phyloP scores from a whole-genome alignment of 441 rosid species.

The Biscutella auriculata region DNA sequence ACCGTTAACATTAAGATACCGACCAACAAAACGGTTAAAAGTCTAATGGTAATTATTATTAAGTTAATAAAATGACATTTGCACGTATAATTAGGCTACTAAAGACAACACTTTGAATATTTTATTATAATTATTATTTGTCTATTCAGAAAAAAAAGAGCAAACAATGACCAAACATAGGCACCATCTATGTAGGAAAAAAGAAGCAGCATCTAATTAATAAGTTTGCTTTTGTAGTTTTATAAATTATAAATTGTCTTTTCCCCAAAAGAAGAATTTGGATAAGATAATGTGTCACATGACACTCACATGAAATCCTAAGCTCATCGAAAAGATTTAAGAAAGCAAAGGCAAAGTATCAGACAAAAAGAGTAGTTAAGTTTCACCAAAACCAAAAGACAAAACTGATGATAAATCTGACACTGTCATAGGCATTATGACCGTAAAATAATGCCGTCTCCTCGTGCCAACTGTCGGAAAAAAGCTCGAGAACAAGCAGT shows the following conservation, averaged over 20 bases:
- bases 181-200: background rate
- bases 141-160: background rate
- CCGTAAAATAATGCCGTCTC: too few relatives aligned
- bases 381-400: background rate
- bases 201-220: background rate
- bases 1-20: background rate
- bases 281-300: constrained; percentile 14
- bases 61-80: background rate
- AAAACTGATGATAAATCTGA: too few relatives aligned
- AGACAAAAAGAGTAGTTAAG: background rate
- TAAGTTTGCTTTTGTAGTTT: constrained; percentile 3
- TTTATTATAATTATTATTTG: background rate
- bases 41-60: too few relatives aligned
- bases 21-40: background rate
- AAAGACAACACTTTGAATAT: background rate
- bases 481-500: too few relatives aligned
- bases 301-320: background rate
- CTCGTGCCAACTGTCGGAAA: too few relatives aligned
- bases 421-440: too few relatives aligned
- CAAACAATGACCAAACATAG: background rate
- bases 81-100: background rate
- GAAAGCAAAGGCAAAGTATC: background rate
- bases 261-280: background rate
- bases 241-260: background rate
- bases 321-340: background rate